phyloP scores from a whole-genome alignment of 331 rosid genomes.

The Malus hybrid region DNA sequence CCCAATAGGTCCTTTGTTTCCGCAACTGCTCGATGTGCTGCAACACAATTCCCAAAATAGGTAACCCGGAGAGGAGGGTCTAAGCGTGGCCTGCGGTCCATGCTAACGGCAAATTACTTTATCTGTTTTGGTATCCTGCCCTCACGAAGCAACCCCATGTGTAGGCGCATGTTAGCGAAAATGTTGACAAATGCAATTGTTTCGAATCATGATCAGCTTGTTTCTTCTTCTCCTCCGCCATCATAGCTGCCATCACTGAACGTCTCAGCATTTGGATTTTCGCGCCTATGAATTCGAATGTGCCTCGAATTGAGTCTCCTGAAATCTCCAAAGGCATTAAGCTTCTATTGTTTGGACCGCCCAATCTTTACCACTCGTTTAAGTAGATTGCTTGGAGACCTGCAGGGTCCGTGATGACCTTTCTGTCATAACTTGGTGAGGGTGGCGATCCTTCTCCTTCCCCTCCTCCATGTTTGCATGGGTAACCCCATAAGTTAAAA shows the following conservation, averaged over 20 bases:
- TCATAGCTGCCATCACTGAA: constrained; percentile 1
- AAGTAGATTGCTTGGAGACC: background rate
- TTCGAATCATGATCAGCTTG: background rate
- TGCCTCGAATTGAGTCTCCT: constrained; percentile 14
- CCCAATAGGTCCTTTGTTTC: background rate
- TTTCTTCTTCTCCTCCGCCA: background rate
- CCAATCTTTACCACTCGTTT: background rate
- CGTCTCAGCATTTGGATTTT: constrained; percentile 24
- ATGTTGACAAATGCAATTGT: background rate
- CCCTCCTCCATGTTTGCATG: background rate
- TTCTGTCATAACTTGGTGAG: constrained; percentile 8
- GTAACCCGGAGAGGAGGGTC: constrained; percentile 10
- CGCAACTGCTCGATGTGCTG: background rate
- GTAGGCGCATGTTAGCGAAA: constrained; percentile 5
- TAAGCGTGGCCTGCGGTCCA: constrained; percentile 11
- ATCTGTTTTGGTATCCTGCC: background rate
- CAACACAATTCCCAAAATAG: constrained; percentile 24
- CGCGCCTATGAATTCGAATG: constrained; percentile 12
- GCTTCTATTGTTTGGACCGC: constrained; percentile 5
- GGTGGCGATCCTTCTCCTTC: too few species aligned
- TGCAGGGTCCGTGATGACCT: constrained; percentile 9
- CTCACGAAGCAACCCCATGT: background rate
- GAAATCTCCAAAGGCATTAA: background rate
- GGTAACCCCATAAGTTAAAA: constrained; percentile 29
- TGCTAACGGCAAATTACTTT: background rate